Evolutionary conservation across 768 basidiomycete genomes (phyloP).

Genomic region (Boletus rubroflammeus): DNA sequence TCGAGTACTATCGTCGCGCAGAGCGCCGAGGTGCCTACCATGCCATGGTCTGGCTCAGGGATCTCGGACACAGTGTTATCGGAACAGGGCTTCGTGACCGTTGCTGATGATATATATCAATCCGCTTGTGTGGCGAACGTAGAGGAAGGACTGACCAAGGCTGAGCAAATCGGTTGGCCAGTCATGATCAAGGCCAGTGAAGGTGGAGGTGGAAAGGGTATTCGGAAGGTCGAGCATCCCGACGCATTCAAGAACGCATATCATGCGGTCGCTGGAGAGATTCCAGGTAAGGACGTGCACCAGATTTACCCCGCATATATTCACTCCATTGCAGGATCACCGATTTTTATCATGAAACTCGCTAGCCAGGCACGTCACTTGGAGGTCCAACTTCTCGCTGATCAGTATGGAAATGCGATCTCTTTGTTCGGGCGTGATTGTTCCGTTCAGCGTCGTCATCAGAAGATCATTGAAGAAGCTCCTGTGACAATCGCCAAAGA

Average conservation of each 20-base stretch:
- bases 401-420: conserved; percentile 99
- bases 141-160: conserved; percentile 79
- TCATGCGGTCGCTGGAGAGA: conserved; percentile 91
- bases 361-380: conserved; percentile 96
- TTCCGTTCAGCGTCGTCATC: conserved; percentile 97
- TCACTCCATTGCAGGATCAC: conserved; percentile 63
- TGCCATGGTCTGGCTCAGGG: conserved; percentile 98
- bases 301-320: neutral
- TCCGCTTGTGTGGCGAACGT: conserved; percentile 85
- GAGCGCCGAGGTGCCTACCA: conserved; percentile 92
- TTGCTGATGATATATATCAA: conserved; percentile 86
- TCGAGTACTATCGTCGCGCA: conserved; percentile 99
- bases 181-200: conserved; percentile 99
- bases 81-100: conserved; percentile 85
- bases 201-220: conserved; percentile 99
- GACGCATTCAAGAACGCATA: conserved; percentile 93
- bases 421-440: conserved; percentile 99
- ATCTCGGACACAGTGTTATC: conserved; percentile 85
- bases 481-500: conserved; percentile 96
- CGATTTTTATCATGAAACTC: conserved; percentile 99
- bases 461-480: conserved; percentile 99
- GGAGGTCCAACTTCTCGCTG: conserved; percentile 96
- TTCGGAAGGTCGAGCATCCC: conserved; percentile 84
- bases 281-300: conserved; percentile 66
- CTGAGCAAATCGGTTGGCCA: conserved; percentile 90